A percentile compares a stretch with the other conserved stretches of the same genome.
These are phyloP conservation scores for Pyrenophora tritici-repentis DNA, from an alignment of 2,329 filamentous ascomycete species.

Conservation along the genomic window DNA sequence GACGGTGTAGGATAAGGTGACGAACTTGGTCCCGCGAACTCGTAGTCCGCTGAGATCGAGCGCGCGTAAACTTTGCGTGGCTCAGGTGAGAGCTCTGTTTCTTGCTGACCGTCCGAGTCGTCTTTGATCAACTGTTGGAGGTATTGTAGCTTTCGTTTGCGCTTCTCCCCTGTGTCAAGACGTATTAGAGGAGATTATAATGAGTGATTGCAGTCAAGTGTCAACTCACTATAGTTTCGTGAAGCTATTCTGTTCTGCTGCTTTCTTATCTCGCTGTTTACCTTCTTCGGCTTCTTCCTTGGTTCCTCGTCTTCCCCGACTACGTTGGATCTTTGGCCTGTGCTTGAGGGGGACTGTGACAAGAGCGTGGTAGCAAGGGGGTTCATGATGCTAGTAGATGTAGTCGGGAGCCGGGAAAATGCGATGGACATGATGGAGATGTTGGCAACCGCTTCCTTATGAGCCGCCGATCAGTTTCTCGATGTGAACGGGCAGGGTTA, in stretches of 20 bases:
- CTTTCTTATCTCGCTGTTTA: constrained; percentile 45
- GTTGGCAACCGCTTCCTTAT: constrained; percentile 24
- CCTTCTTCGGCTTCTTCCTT: constrained; percentile 38
- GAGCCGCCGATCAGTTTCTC: constrained; percentile 18
- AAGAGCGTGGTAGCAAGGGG: constrained; percentile 13
- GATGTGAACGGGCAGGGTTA: constrained; percentile 22
- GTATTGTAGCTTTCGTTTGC: constrained; percentile 45
- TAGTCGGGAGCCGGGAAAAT: constrained; percentile 10
- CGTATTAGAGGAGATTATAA: constrained; percentile 11
- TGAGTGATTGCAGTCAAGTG: background rate
- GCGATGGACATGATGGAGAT: constrained; percentile 13
- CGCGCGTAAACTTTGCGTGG: constrained; percentile 21
- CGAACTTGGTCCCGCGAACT: constrained; percentile 5
- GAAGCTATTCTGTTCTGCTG: constrained; percentile 47
- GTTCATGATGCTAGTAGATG: constrained; percentile 31
- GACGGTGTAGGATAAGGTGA: constrained; percentile 17
- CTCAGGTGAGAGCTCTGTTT: constrained; percentile 17
- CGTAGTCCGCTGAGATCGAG: constrained; percentile 26
- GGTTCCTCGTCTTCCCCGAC: constrained; percentile 11
- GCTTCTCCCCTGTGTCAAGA: constrained; percentile 38
- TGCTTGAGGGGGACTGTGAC: constrained; percentile 11
- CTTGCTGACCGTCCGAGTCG: constrained; percentile 21
- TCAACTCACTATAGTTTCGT: constrained; percentile 42
- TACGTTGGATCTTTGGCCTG: constrained; percentile 15
- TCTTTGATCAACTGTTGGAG: constrained; percentile 43